Conservation (phyloP, 2,329 filamentous ascomycete genomes). For the Penicillium sp. region DNA sequence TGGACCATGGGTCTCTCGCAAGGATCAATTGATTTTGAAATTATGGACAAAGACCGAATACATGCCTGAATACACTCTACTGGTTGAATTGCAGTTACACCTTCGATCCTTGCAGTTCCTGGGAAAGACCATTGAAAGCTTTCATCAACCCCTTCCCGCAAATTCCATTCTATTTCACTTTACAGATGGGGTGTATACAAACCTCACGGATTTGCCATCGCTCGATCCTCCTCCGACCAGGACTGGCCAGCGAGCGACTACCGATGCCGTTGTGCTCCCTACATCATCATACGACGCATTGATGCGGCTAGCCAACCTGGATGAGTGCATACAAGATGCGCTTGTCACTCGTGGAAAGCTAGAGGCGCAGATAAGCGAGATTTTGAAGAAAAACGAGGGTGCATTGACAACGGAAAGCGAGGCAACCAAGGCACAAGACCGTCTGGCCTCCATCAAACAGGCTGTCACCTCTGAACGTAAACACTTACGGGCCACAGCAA, state of each 20-base stretch:
- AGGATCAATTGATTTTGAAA: conserved; percentile 59
- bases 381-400: conserved; percentile 37
- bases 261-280: conserved; percentile 48
- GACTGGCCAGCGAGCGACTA: conserved; percentile 22
- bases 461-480: conserved; percentile 60
- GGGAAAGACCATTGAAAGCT: conserved; percentile 56
- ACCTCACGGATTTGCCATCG: conserved; percentile 60
- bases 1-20: conserved; percentile 59
- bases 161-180: conserved; percentile 85
- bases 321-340: conserved; percentile 86
- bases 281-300: conserved; percentile 82
- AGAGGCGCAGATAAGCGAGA: conserved; percentile 66
- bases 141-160: conserved; percentile 67
- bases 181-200: conserved; percentile 77
- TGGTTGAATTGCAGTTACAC: conserved; percentile 68
- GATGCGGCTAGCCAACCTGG: conserved; percentile 80
- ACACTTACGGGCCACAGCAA: conserved; percentile 56
- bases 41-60: conserved; percentile 63
- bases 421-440: conserved; percentile 38
- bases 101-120: conserved; percentile 72
- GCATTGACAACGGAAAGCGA: conserved; percentile 29
- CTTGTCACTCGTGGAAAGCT: conserved; percentile 68
- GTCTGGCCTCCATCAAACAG: conserved; percentile 39
- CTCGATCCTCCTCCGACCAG: conserved; percentile 25
- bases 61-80: conserved; percentile 53